These are phyloP conservation scores for Nannizzia gypsea DNA, from an alignment of 2,329 filamentous ascomycete species.

Conservation along the genomic window DNA sequence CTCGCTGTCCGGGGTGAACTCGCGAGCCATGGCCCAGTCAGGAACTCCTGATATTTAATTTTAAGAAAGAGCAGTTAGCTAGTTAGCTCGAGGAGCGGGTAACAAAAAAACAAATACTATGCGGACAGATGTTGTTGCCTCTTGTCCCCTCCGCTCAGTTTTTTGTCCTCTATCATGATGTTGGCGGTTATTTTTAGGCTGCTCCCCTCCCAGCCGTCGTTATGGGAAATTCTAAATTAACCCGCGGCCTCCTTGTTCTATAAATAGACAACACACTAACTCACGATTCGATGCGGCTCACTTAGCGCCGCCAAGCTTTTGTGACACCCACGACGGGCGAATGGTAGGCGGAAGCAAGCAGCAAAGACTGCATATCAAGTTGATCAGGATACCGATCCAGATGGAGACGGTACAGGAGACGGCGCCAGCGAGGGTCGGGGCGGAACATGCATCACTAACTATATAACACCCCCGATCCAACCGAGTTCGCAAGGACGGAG, in stretches of 20 bases:
- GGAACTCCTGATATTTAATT: not conserved
- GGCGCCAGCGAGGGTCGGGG: too few species aligned
- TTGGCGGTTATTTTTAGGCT: conserved; percentile 2
- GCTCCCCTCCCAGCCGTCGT: not conserved
- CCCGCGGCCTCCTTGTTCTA: not conserved
- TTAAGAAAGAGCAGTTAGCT: not conserved
- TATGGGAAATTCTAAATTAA: conserved; percentile 1
- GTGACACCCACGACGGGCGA: not conserved
- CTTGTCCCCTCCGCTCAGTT: not conserved
- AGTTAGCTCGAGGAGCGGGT: not conserved
- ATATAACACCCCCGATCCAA: too few species aligned
- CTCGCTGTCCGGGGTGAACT: conserved; percentile 11
- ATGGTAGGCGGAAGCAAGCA: too few species aligned
- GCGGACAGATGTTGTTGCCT: not conserved
- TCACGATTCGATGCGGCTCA: not conserved
- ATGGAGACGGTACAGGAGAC: too few species aligned
- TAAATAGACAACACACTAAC: not conserved
- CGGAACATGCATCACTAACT: too few species aligned
- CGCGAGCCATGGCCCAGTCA: conserved; percentile 11
- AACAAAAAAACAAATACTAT: not conserved
- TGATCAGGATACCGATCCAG: too few species aligned
- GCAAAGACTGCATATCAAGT: too few species aligned
- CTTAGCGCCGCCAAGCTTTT: conserved; percentile 2
- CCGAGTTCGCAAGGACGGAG: too few species aligned
- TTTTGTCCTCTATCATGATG: not conserved